phyloP scores from a whole-genome alignment of 2,329 filamentous ascomycete genomes.

The Pyricularia sp. region DNA sequence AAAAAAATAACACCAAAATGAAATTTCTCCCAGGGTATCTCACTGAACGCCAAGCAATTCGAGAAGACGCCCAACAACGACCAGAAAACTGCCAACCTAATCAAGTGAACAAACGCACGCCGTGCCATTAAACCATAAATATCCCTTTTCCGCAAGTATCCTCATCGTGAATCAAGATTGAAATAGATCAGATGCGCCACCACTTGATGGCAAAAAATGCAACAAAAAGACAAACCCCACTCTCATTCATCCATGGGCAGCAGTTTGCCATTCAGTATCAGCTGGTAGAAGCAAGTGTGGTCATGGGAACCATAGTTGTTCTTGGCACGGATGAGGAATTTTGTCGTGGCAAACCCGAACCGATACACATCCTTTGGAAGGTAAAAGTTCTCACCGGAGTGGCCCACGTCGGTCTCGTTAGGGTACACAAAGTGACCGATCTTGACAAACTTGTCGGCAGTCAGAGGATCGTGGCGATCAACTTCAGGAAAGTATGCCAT shows the following conservation, averaged over 20 bases:
- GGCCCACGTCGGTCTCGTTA: conserved; percentile 26
- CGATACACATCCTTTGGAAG: conserved; percentile 35
- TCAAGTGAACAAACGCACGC: background rate
- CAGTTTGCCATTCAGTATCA: conserved; percentile 42
- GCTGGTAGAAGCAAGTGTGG: conserved; percentile 54
- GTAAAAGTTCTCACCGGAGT: conserved; percentile 34
- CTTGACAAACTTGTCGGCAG: conserved; percentile 37
- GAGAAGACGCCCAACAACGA: background rate
- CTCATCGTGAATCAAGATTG: background rate
- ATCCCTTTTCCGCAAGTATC: background rate
- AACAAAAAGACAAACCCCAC: background rate
- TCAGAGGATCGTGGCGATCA: conserved; percentile 10
- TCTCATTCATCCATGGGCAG: background rate
- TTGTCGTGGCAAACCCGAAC: conserved; percentile 34
- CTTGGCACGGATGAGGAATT: conserved; percentile 39
- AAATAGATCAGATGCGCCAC: background rate
- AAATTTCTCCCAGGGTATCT: conserved; percentile 1
- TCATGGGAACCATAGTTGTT: conserved; percentile 44
- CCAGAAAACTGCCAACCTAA: background rate
- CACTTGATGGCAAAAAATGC: background rate
- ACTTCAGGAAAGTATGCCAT: conserved; percentile 24
- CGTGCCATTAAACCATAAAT: background rate
- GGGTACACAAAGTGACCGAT: conserved; percentile 44
- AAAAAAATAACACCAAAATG: background rate
- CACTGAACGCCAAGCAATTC: conserved; percentile 1